A percentile compares a stretch with the other conserved stretches of the same genome.
These are phyloP conservation scores for Pythium sukuiense DNA, from an alignment of 352 stramenopile genomes.

Conservation along the genomic window DNA sequence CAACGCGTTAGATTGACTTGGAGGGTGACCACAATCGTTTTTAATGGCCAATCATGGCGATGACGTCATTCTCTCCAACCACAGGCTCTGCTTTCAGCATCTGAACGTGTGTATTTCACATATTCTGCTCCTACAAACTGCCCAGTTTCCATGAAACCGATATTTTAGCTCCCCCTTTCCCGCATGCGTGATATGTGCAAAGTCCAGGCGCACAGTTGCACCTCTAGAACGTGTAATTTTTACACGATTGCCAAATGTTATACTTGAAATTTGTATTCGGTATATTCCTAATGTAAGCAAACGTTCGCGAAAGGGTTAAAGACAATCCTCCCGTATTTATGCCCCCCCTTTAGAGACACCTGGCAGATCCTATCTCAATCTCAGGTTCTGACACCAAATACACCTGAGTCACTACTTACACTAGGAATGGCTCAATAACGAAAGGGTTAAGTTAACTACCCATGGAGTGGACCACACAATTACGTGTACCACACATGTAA, in stretches of 20 bases:
- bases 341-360: too few relatives aligned
- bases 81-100: neutral
- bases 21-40: neutral
- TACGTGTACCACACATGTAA: too few relatives aligned
- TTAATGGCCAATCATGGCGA: neutral
- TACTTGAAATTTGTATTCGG: slow-evolving; percentile 7
- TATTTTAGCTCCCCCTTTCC: slow-evolving; percentile 4
- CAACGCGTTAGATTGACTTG: neutral
- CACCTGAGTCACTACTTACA: too few relatives aligned
- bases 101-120: slow-evolving; percentile 4
- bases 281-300: slow-evolving; percentile 3
- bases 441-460: too few relatives aligned
- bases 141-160: neutral
- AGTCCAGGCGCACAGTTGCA: neutral
- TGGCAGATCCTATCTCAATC: too few relatives aligned
- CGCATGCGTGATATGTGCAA: too few relatives aligned
- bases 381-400: too few relatives aligned
- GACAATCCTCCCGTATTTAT: too few relatives aligned
- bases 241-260: neutral
- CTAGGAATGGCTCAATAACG: too few relatives aligned
- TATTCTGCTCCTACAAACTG: neutral
- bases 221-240: slow-evolving; percentile 2
- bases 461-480: too few relatives aligned
- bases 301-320: slow-evolving; percentile 2
- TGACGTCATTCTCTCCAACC: neutral